Evolutionary conservation across 2,329 filamentous ascomycete genomes (phyloP).

Genomic region (Phialophora verrucosa): DNA sequence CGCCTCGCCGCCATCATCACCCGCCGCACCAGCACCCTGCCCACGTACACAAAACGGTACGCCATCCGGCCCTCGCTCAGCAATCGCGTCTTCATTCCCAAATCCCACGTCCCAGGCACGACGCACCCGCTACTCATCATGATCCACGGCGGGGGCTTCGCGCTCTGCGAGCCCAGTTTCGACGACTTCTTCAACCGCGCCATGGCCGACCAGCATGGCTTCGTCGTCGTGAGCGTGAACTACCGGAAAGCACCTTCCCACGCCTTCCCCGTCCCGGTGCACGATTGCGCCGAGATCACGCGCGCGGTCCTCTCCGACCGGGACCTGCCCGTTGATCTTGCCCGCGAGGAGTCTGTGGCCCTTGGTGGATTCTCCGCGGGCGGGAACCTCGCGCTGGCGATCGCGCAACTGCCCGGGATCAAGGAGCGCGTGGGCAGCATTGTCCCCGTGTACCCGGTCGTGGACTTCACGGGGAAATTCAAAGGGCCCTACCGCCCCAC

Average conservation of each 20-base stretch:
- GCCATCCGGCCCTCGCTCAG: slow-evolving; percentile 39
- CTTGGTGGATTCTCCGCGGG: slow-evolving; percentile 48
- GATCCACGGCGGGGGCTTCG: slow-evolving; percentile 61
- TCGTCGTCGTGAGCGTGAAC: slow-evolving; percentile 56
- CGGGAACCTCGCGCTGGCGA: slow-evolving; percentile 11
- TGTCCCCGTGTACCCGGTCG: slow-evolving; percentile 54
- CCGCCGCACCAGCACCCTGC: slow-evolving; percentile 16
- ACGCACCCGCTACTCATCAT: slow-evolving; percentile 48
- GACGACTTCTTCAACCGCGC: slow-evolving; percentile 57
- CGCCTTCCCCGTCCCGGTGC: slow-evolving; percentile 53
- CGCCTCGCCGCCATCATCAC: slow-evolving; percentile 25
- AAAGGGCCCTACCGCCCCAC: slow-evolving; percentile 42
- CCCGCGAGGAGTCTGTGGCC: slow-evolving; percentile 49
- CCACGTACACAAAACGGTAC: slow-evolving; percentile 41
- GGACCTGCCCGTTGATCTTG: slow-evolving; percentile 54
- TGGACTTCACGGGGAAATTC: slow-evolving; percentile 48
- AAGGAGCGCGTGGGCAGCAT: slow-evolving; percentile 46
- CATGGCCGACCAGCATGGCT: slow-evolving; percentile 50
- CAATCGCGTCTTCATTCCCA: slow-evolving; percentile 51
- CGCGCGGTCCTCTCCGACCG: slow-evolving; percentile 52
- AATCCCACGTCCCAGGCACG: slow-evolving; percentile 37
- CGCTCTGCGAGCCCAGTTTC: slow-evolving; percentile 50
- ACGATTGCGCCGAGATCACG: slow-evolving; percentile 56
- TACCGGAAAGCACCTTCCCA: slow-evolving; percentile 56
- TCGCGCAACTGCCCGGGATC: slow-evolving; percentile 49